Base-by-base conservation (phyloP, 1,284 basidiomycete species). In the Volvariella volvacea region DNA sequence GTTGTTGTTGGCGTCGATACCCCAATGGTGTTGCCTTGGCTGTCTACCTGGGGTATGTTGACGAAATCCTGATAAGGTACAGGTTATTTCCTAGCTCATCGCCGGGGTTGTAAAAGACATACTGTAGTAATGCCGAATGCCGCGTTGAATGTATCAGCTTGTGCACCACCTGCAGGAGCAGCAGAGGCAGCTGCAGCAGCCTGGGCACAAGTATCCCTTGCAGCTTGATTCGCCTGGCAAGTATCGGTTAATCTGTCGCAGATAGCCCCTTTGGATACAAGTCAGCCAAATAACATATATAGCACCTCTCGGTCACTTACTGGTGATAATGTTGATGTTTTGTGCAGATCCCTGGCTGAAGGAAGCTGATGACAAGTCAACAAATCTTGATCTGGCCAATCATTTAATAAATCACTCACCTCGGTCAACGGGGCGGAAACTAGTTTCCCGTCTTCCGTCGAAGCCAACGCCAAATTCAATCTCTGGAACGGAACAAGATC, bases 71-170 rank as follows among this genome's bases (percentile, higher is more conserved):
- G 8, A 19, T 22, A 14, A 22, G 4, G 33, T 33, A 28, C 6
- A 28, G 25, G 21, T 21, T 19, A 14, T 56, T 39, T 49, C 19
- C n/a, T 33, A 22, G 14, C 8, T 39, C 3, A 14, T 28, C 12
- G 6, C 6, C 17, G 14, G 15, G 22, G 32, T 19, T 8, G 19
- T 12, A 2, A 4, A 39, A 4, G 36, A 55, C 64, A 42, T 41
- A 69, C 67, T 12, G 66, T 73, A 1, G 42, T 57, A 49, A 76
- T 71, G 16, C 73, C 74, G 50, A 79, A 79, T 21, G 60, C 71
- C 17, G 66, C 68, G 59, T 80, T 80, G 68, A 79, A 80, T 2
- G 67, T 68, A 57, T 81, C 77, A 17, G 78, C 78, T 52, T 76
- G 73, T 15, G 61, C 70, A 48, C 78, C 78, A 32, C 69, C 68